A percentile compares a stretch with the other conserved stretches of the same genome.
phyloP scores from a whole-genome alignment of 306 rosid genomes.

The Hippophae tibetana region DNA sequence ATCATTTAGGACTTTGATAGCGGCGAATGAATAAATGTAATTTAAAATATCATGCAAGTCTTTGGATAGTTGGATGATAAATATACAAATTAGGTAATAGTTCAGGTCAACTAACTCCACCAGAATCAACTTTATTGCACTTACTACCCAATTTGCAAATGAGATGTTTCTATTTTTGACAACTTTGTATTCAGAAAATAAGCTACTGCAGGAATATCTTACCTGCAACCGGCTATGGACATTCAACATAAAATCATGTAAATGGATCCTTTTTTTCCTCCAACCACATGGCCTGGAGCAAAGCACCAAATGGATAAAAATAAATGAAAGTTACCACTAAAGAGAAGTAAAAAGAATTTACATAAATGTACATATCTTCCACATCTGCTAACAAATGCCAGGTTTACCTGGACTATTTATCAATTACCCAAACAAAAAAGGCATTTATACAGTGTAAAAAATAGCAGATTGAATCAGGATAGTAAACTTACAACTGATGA shows the following conservation, averaged over 20 bases:
- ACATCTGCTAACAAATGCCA: background rate
- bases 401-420: constrained; percentile 7
- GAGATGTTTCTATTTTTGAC: no score
- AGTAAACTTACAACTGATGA: constrained; percentile 69
- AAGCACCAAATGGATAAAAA: constrained; percentile 5
- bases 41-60: no score
- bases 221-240: constrained; percentile 91
- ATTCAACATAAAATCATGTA: constrained; percentile 91
- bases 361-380: constrained; percentile 12
- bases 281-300: constrained; percentile 58
- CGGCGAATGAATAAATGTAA: no score
- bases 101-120: no score
- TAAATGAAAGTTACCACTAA: constrained; percentile 12
- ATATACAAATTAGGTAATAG: no score
- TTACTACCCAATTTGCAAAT: no score
- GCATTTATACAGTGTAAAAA: no score
- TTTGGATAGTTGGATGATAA: no score
- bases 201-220: constrained; percentile 10
- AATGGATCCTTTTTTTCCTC: constrained; percentile 92
- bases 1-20: no score
- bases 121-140: no score
- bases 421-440: background rate
- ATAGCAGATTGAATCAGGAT: background rate
- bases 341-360: constrained; percentile 15
- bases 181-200: no score